Conservation (phyloP, 2,329 filamentous ascomycete species). For the Nemania sp. region DNA sequence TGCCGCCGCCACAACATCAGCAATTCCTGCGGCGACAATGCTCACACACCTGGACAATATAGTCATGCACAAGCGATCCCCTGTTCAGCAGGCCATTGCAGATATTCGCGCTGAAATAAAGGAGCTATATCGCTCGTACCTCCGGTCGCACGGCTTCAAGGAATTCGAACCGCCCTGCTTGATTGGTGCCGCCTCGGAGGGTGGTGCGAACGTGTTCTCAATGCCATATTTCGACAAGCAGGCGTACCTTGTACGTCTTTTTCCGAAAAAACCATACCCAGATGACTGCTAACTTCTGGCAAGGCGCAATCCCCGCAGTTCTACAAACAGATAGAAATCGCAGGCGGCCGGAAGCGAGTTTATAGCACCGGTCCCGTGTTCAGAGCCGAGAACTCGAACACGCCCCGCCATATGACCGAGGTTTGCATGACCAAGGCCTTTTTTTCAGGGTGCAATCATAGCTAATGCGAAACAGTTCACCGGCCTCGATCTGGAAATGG, state of each 20-base stretch:
- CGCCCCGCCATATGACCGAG: slow-evolving; percentile 82
- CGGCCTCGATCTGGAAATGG: slow-evolving; percentile 88
- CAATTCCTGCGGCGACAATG: slow-evolving; percentile 73
- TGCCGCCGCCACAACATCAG: not conserved
- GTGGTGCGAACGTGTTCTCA: slow-evolving; percentile 89
- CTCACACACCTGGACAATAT: slow-evolving; percentile 88
- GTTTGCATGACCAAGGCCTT: slow-evolving; percentile 40
- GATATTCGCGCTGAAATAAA: slow-evolving; percentile 13
- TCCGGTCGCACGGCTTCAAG: slow-evolving; percentile 57
- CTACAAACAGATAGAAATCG: slow-evolving; percentile 87
- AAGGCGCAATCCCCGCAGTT: slow-evolving; percentile 80
- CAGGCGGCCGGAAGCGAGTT: slow-evolving; percentile 75
- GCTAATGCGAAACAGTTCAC: slow-evolving; percentile 62
- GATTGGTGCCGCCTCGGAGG: slow-evolving; percentile 88
- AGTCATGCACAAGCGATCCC: slow-evolving; percentile 88
- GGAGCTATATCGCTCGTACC: slow-evolving; percentile 6
- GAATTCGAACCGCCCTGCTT: slow-evolving; percentile 90
- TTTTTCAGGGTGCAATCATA: not conserved
- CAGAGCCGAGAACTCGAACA: slow-evolving; percentile 85
- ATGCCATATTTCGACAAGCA: slow-evolving; percentile 86
- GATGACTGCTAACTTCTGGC: not conserved
- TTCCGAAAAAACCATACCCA: not conserved
- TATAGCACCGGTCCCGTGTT: slow-evolving; percentile 82
- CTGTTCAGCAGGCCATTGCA: slow-evolving; percentile 82
- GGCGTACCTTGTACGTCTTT: slow-evolving; percentile 61